Conservation (phyloP, 1,284 basidiomycete genomes). For the Tilletiaria anomala region DNA sequence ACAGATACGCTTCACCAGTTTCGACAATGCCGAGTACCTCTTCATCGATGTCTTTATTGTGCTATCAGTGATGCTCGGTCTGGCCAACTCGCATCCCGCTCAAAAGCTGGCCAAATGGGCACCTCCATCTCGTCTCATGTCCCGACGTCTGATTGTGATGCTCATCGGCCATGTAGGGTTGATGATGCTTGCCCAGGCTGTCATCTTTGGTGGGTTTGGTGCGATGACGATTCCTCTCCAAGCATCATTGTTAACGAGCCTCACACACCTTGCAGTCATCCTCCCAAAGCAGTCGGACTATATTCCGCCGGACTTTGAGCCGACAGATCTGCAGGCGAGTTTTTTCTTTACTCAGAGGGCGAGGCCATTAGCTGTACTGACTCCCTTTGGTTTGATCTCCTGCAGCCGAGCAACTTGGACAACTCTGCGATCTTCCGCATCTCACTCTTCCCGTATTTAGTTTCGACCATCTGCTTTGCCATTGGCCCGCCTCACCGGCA, state of each 20-base stretch:
- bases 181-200: constrained; percentile 14
- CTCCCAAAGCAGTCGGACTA: too few relatives aligned
- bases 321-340: constrained; percentile 14
- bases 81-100: constrained; percentile 12
- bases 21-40: constrained; percentile 22
- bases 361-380: constrained; percentile 9
- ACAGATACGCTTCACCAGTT: constrained; percentile 12
- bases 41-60: constrained; percentile 20
- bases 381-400: constrained; percentile 14
- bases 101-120: constrained; percentile 4
- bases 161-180: too few relatives aligned
- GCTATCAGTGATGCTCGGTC: constrained; percentile 13
- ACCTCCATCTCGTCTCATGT: constrained; percentile 12
- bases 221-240: too few relatives aligned
- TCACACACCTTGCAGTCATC: too few relatives aligned
- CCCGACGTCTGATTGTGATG: too few relatives aligned
- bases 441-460: constrained; percentile 19
- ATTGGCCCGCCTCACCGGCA: constrained; percentile 18
- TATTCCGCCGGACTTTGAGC: too few relatives aligned
- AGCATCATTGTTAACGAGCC: too few relatives aligned
- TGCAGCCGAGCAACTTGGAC: constrained; percentile 14
- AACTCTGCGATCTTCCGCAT: constrained; percentile 13
- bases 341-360: constrained; percentile 11
- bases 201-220: too few relatives aligned
- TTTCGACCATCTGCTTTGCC: constrained; percentile 10